Conservation (phyloP, 2,329 filamentous ascomycete genomes). For the Colletotrichum echinochloae region DNA sequence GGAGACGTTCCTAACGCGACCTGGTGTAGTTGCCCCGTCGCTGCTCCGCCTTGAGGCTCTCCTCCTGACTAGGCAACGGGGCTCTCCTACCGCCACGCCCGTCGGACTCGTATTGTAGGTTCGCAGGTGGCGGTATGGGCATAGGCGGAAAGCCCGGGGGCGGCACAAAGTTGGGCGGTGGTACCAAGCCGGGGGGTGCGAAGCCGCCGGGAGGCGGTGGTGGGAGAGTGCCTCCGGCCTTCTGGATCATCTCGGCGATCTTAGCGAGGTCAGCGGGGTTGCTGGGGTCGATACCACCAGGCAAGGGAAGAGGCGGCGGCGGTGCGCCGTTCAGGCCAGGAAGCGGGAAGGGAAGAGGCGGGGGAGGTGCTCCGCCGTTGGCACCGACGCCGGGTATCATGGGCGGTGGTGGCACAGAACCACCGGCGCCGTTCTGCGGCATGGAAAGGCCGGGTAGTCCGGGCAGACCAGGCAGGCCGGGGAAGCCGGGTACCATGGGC, state of each 20-base stretch:
- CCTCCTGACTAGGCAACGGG: conserved; percentile 85
- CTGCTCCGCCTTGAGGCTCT: conserved; percentile 84
- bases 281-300: conserved; percentile 67
- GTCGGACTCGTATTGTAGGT: conserved; percentile 47
- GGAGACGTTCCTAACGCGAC: conserved; percentile 42
- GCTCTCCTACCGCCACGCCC: conserved; percentile 64
- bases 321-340: conserved; percentile 61
- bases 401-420: conserved; percentile 51
- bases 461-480: conserved; percentile 69
- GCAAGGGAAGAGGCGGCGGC: conserved; percentile 58
- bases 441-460: conserved; percentile 58
- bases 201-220: conserved; percentile 53
- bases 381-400: conserved; percentile 64
- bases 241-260: conserved; percentile 74
- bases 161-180: conserved; percentile 56
- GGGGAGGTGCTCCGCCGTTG: conserved; percentile 53
- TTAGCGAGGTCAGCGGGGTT: conserved; percentile 72
- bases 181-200: conserved; percentile 62
- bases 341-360: conserved; percentile 66
- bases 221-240: conserved; percentile 72
- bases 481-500: conserved; percentile 61
- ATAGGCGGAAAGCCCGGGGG: conserved; percentile 58
- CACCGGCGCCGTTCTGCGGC: conserved; percentile 49
- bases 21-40: conserved; percentile 71
- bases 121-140: conserved; percentile 47